A percentile compares a stretch with the other conserved stretches of the same genome.
These are phyloP conservation scores for Solanum hybrid DNA, from an alignment of 305 asterid genomes.

Conservation along the genomic window DNA sequence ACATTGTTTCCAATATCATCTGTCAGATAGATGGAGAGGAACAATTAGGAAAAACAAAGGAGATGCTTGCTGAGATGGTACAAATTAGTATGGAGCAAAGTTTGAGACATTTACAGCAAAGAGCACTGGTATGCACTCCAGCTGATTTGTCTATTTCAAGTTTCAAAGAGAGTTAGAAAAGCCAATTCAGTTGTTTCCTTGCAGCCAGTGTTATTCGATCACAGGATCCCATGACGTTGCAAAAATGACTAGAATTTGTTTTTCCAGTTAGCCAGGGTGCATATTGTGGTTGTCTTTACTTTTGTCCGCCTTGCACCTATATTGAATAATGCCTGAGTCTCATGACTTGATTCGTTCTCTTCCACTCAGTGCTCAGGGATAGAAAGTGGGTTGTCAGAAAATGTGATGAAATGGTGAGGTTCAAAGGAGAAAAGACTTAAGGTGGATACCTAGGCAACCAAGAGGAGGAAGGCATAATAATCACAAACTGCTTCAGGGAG, in stretches of 20 bases:
- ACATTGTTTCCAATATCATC: constrained; percentile 59
- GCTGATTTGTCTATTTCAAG: constrained; percentile 37
- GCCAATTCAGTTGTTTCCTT: background rate
- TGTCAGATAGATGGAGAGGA: constrained; percentile 77
- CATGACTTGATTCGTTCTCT: background rate
- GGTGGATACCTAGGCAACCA: background rate
- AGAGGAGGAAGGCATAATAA: background rate
- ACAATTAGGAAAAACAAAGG: constrained; percentile 65
- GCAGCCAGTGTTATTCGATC: background rate
- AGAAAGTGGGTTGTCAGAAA: background rate
- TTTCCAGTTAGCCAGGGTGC: constrained; percentile 15
- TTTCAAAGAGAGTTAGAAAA: background rate
- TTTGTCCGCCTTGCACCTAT: background rate
- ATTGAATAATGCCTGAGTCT: background rate
- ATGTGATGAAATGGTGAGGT: background rate
- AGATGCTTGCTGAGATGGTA: constrained; percentile 93
- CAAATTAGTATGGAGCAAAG: constrained; percentile 98
- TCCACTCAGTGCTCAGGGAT: background rate
- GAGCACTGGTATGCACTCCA: constrained; percentile 65
- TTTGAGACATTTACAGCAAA: constrained; percentile 66
- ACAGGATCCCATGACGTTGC: background rate
- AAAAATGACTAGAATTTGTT: constrained; percentile 26
- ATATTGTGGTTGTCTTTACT: constrained; percentile 3
- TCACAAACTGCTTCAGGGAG: background rate
- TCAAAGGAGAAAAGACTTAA: background rate